Evolutionary conservation across 345 rosid genomes (phyloP).

Genomic region (Hypericum perforatum): DNA sequence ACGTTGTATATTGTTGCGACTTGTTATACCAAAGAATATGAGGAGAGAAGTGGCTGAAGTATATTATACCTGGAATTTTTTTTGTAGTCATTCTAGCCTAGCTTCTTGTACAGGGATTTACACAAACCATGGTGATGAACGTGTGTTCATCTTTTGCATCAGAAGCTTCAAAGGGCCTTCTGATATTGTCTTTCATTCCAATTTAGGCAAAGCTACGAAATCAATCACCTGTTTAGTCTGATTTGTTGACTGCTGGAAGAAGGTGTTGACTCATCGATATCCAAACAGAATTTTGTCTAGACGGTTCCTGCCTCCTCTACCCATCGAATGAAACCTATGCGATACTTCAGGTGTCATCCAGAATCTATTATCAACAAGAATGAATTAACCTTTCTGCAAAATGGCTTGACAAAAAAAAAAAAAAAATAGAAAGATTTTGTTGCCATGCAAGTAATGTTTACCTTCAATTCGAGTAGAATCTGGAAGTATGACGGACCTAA

Average conservation of each 20-base stretch:
- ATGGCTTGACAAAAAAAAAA: not conserved
- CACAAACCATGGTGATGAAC: constrained; percentile 18
- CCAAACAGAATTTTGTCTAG: constrained; percentile 81
- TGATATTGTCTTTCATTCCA: constrained; percentile 97
- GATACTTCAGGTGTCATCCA: constrained; percentile 84
- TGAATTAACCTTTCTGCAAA: not conserved
- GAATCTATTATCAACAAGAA: constrained; percentile 41
- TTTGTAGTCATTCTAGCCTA: constrained; percentile 14
- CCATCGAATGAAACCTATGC: constrained; percentile 99
- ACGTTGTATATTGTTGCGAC: too few species aligned
- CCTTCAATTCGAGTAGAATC: constrained; percentile 98
- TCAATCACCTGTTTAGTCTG: constrained; percentile 94
- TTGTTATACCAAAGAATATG: too few species aligned
- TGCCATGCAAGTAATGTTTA: constrained; percentile 9
- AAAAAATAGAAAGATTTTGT: too few species aligned
- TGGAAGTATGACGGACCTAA: constrained; percentile 96
- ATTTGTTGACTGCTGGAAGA: constrained; percentile 86
- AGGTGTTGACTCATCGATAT: constrained; percentile 95
- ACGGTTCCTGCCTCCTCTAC: constrained; percentile 92
- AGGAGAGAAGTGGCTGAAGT: constrained; percentile 8
- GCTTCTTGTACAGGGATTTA: constrained; percentile 27
- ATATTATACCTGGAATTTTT: not conserved
- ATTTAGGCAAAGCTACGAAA: constrained; percentile 91
- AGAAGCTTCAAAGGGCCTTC: constrained; percentile 48
- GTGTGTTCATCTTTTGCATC: constrained; percentile 7